These are phyloP conservation scores for Cyclocybe cylindracea DNA, from an alignment of 768 basidiomycete genomes.

Conservation along the genomic window DNA sequence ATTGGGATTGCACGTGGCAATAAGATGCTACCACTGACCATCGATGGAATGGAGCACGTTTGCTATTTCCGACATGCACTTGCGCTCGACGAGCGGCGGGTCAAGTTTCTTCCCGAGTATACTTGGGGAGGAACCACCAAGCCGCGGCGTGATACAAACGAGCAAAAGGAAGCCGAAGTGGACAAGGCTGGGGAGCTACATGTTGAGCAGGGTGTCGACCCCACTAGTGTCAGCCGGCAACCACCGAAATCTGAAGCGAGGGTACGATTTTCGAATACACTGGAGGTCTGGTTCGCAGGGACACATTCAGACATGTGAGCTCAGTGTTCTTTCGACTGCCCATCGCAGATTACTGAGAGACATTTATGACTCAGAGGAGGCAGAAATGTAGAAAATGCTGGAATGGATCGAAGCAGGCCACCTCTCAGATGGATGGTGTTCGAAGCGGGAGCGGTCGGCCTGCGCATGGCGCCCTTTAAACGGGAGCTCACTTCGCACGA, in stretches of 20 bases:
- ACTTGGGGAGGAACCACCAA: conserved; percentile 20
- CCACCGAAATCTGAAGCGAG: too few relatives aligned
- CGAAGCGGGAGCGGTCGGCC: not conserved
- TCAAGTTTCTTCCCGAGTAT: conserved; percentile 49
- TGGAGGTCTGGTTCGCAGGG: conserved; percentile 17
- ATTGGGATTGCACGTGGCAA: conserved; percentile 34
- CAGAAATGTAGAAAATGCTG: conserved; percentile 12
- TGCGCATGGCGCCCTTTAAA: conserved; percentile 5
- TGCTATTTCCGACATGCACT: conserved; percentile 48
- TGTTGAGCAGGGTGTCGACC: too few relatives aligned
- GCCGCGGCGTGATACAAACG: too few relatives aligned
- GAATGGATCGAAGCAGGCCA: conserved; percentile 12
- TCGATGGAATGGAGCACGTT: conserved; percentile 25
- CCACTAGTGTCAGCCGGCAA: too few relatives aligned
- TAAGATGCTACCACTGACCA: conserved; percentile 31
- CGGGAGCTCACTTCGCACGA: conserved; percentile 1
- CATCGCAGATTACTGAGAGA: too few relatives aligned
- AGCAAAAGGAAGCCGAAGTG: too few relatives aligned
- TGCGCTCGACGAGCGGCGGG: conserved; percentile 47
- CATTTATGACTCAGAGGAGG: conserved; percentile 6
- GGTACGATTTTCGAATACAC: not conserved
- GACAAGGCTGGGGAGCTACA: too few relatives aligned
- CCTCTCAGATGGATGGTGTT: conserved; percentile 20
- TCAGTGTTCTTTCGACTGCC: too few relatives aligned
- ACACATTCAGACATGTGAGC: conserved; percentile 17